A percentile compares a stretch with the other conserved stretches of the same genome.
phyloP scores from a whole-genome alignment of 257 asterid genomes.

The Voacanga thouarsii region DNA sequence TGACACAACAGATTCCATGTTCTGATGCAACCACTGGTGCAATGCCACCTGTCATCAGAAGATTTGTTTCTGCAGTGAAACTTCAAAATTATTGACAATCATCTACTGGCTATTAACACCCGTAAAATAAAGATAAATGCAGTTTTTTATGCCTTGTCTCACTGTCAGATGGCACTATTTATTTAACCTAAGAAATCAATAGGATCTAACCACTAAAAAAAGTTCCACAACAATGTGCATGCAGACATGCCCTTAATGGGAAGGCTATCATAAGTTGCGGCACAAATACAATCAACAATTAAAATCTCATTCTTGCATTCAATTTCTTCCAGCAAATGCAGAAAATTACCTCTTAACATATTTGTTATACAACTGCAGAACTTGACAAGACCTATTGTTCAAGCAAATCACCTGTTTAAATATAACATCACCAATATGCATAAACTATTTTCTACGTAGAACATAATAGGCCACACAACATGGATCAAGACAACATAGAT shows the following conservation, averaged over 20 bases:
- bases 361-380: neutral
- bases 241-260: neutral
- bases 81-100: conserved; percentile 1
- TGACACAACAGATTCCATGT: conserved; percentile 84
- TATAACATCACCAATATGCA: neutral
- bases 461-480: neutral
- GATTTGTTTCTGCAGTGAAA: neutral
- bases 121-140: neutral
- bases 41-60: conserved; percentile 62
- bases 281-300: neutral
- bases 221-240: neutral
- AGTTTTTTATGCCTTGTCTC: conserved; percentile 1
- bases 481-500: neutral
- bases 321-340: neutral
- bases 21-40: conserved; percentile 88
- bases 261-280: neutral
- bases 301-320: neutral
- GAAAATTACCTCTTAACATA: neutral
- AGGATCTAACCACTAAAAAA: neutral
- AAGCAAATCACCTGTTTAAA: neutral
- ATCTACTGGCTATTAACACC: neutral
- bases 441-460: neutral
- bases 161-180: neutral
- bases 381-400: neutral
- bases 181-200: neutral